phyloP scores from a whole-genome alignment of 495 filamentous ascomycete genomes.

The Aspergillus cavernicola region DNA sequence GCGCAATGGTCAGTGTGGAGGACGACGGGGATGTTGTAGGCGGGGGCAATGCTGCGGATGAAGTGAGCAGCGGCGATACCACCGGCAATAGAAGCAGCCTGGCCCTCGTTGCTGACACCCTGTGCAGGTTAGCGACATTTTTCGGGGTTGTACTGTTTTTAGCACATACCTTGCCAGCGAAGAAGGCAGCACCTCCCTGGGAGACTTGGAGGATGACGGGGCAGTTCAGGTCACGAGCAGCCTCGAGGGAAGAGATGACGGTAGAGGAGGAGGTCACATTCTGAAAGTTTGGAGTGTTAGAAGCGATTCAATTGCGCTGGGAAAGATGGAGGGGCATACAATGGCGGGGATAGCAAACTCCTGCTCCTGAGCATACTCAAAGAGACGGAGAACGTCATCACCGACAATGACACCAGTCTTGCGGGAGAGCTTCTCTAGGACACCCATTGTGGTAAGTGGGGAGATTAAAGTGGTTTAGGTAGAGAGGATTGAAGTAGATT shows the following conservation, averaged over 20 bases:
- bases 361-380: constrained; percentile 81
- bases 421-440: constrained; percentile 61
- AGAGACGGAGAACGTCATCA: constrained; percentile 75
- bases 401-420: constrained; percentile 85
- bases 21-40: constrained; percentile 87
- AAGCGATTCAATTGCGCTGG: background rate
- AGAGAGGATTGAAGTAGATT: background rate
- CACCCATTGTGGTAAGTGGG: constrained; percentile 55
- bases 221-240: constrained; percentile 81
- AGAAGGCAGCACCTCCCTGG: constrained; percentile 92
- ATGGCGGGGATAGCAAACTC: constrained; percentile 89
- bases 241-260: constrained; percentile 84
- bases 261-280: constrained; percentile 94
- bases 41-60: constrained; percentile 81
- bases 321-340: constrained; percentile 44
- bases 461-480: background rate
- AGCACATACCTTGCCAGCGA: constrained; percentile 71
- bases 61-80: constrained; percentile 87
- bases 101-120: constrained; percentile 81
- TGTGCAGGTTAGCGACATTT: constrained; percentile 15
- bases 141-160: background rate
- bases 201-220: constrained; percentile 90
- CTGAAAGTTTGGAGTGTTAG: constrained; percentile 18
- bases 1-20: constrained; percentile 93
- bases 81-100: constrained; percentile 84